These are phyloP conservation scores for Pleodorina starrii DNA, from an alignment of 139 green algal species.

Conservation along the genomic window DNA sequence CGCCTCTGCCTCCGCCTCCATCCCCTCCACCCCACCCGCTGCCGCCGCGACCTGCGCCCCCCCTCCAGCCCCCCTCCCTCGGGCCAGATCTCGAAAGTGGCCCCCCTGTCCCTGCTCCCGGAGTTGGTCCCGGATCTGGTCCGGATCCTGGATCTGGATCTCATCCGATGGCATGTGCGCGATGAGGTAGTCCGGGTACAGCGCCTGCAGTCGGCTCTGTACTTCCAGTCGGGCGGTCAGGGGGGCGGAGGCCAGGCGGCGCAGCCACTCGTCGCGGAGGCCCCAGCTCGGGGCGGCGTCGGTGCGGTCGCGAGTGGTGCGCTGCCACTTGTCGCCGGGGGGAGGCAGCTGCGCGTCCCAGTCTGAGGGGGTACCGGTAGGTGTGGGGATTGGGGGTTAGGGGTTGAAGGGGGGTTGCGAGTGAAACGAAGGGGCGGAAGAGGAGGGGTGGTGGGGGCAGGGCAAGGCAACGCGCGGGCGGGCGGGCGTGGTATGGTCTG, in stretches of 20 bases:
- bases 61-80: neutral
- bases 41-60: neutral
- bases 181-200: conserved; percentile 84
- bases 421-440: too few relatives aligned
- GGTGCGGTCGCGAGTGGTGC: conserved; percentile 72
- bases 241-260: conserved; percentile 48
- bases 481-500: too few relatives aligned
- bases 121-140: neutral
- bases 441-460: too few relatives aligned
- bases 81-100: neutral
- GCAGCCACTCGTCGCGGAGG: conserved; percentile 62
- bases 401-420: too few relatives aligned
- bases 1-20: neutral
- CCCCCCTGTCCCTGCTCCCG: too few relatives aligned
- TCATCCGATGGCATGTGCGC: conserved; percentile 80
- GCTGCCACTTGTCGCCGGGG: conserved; percentile 73
- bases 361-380: neutral
- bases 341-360: conserved; percentile 33
- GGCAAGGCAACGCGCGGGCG: too few relatives aligned
- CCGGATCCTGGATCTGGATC: conserved; percentile 68
- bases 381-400: neutral
- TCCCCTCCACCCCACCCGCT: neutral
- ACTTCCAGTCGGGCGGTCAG: conserved; percentile 79
- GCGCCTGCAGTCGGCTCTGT: conserved; percentile 72
- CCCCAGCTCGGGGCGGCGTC: conserved; percentile 74